Evolutionary conservation across 805 yeast species (phyloP).

Genomic region (Yamadazyma akitaensis): DNA sequence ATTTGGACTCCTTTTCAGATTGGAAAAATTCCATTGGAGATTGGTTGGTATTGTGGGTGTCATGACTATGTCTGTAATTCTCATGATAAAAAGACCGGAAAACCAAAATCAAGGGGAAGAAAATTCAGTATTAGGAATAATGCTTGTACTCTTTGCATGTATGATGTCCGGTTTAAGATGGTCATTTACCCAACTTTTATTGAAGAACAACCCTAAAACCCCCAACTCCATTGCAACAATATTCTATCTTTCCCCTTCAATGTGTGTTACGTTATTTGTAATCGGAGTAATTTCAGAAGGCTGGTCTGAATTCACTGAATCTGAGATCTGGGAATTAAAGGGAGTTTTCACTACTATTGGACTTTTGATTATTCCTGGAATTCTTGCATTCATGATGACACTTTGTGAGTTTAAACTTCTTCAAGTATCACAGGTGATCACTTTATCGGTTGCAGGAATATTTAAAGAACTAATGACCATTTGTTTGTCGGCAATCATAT

Average conservation of each 20-base stretch:
- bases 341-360: constrained; percentile 55
- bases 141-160: constrained; percentile 73
- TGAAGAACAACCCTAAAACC: constrained; percentile 49
- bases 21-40: constrained; percentile 71
- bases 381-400: constrained; percentile 87
- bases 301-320: constrained; percentile 44
- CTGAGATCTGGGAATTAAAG: constrained; percentile 63
- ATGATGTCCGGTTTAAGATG: constrained; percentile 87
- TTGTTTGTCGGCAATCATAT: constrained; percentile 60
- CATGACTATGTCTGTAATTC: constrained; percentile 79
- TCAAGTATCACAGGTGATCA: constrained; percentile 77
- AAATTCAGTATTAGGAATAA: constrained; percentile 52
- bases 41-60: constrained; percentile 65
- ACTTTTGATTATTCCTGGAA: constrained; percentile 74
- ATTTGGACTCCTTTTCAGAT: constrained; percentile 77
- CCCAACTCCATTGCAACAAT: constrained; percentile 82
- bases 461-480: constrained; percentile 90
- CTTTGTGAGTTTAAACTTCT: constrained; percentile 81
- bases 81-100: constrained; percentile 66
- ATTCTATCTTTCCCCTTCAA: constrained; percentile 78
- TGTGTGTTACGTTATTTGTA: constrained; percentile 60
- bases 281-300: constrained; percentile 74
- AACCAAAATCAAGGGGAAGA: constrained; percentile 15
- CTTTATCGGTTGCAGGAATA: constrained; percentile 87
- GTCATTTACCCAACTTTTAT: constrained; percentile 86